A percentile compares a stretch with the other conserved stretches of the same genome.
phyloP scores from a whole-genome alignment of 176 grass and related monocot genomes.

The Dactylis glomerata region DNA sequence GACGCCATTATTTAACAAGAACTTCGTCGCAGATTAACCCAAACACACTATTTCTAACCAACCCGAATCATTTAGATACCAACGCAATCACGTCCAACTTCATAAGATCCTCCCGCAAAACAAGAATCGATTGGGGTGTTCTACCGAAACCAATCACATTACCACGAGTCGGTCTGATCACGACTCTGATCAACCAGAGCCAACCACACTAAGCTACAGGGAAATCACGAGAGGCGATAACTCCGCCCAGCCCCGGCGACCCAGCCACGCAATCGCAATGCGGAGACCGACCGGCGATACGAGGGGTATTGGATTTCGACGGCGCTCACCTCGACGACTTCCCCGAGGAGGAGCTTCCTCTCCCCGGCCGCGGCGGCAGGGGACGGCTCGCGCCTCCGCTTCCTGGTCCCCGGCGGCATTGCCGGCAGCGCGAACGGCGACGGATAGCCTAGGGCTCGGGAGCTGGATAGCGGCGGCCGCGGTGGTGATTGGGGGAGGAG shows the following conservation, averaged over 20 bases:
- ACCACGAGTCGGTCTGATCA: background rate
- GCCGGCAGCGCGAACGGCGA: background rate
- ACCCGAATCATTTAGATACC: background rate
- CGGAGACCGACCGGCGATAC: background rate
- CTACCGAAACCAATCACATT: background rate
- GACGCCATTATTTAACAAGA: background rate
- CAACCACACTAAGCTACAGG: background rate
- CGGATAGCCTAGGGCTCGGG: background rate
- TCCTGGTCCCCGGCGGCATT: slow-evolving; percentile 21
- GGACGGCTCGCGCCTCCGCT: slow-evolving; percentile 30
- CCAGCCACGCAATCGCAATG: background rate
- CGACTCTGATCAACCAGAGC: background rate
- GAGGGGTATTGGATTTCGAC: background rate
- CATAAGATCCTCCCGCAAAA: background rate
- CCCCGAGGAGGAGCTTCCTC: slow-evolving; percentile 48
- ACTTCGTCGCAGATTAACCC: slow-evolving; percentile 10
- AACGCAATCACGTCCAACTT: background rate
- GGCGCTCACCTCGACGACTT: slow-evolving; percentile 49
- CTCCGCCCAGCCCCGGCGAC: background rate
- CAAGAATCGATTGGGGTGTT: background rate
- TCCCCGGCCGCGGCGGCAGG: slow-evolving; percentile 15
- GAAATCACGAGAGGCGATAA: background rate
- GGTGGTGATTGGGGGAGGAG: background rate
- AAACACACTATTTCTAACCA: slow-evolving; percentile 11
- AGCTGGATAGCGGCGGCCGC: background rate